These are phyloP conservation scores for Syzygium malaccense DNA, from an alignment of 441 rosid genomes.

Conservation along the genomic window DNA sequence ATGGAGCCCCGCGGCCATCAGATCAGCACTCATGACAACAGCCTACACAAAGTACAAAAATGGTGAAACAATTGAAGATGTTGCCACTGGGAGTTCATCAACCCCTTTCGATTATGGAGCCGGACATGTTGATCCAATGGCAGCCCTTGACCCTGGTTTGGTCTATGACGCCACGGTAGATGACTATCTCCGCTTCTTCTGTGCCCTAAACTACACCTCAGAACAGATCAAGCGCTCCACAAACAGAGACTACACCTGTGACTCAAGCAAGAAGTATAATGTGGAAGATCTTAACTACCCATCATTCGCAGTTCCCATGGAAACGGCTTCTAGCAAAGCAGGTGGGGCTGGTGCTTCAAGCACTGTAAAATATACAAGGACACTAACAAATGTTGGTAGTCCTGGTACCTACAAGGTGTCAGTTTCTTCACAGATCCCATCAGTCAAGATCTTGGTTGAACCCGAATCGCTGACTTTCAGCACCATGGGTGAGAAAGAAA, in stretches of 20 bases:
- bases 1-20: constrained; percentile 44
- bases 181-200: constrained; percentile 43
- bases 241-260: constrained; percentile 27
- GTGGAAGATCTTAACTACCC: constrained; percentile 48
- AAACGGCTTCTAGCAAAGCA: constrained; percentile 28
- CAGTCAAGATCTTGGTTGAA: constrained; percentile 44
- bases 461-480: constrained; percentile 39
- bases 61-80: constrained; percentile 29
- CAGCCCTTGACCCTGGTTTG: constrained; percentile 39
- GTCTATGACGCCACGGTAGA: constrained; percentile 29
- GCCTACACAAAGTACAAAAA: constrained; percentile 29
- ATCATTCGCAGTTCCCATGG: constrained; percentile 42
- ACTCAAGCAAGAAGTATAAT: constrained; percentile 26
- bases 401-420: constrained; percentile 37
- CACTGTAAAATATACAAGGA: constrained; percentile 38
- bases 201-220: constrained; percentile 41
- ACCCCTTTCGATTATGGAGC: constrained; percentile 37
- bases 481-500: constrained; percentile 32
- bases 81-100: constrained; percentile 26
- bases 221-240: constrained; percentile 27
- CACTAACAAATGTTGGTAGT: constrained; percentile 47
- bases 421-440: constrained; percentile 22
- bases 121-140: constrained; percentile 25
- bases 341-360: constrained; percentile 30
- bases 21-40: constrained; percentile 49